Percentiles rank a stretch among this genome's conserved stretches.
These are phyloP conservation scores for Tuber magnatum DNA, from an alignment of 495 filamentous ascomycete genomes.

Conservation along the genomic window DNA sequence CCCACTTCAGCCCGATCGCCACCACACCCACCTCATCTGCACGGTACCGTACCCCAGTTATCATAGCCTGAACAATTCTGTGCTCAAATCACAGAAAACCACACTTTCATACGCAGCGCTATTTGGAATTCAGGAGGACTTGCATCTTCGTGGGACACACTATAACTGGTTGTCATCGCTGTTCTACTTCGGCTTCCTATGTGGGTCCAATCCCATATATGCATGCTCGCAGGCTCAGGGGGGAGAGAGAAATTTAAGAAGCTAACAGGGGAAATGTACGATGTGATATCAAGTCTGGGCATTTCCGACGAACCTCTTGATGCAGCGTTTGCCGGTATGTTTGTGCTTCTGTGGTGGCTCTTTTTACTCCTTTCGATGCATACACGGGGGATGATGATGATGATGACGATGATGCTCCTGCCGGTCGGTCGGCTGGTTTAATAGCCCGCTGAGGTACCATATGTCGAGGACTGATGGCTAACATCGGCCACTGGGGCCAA, in stretches of 20 bases:
- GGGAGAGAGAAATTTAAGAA: background rate
- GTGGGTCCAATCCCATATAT: background rate
- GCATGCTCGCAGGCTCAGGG: background rate
- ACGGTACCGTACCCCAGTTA: background rate
- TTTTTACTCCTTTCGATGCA: background rate
- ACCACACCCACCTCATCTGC: background rate
- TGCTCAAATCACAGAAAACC: slow-evolving; percentile 15
- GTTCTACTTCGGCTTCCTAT: slow-evolving; percentile 58
- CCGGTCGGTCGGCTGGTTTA: background rate
- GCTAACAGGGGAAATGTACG: background rate
- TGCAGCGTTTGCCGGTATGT: slow-evolving; percentile 54
- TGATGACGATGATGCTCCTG: background rate
- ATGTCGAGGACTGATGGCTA: background rate
- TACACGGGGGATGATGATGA: background rate
- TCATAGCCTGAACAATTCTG: background rate
- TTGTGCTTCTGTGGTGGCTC: background rate
- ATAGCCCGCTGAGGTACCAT: background rate
- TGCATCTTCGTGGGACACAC: slow-evolving; percentile 48
- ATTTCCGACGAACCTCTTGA: slow-evolving; percentile 49
- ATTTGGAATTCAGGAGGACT: slow-evolving; percentile 52
- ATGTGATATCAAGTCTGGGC: slow-evolving; percentile 36
- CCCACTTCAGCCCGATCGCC: background rate
- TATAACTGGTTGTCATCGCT: slow-evolving; percentile 56
- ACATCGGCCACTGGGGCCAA: slow-evolving; percentile 19
- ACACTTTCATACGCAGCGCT: slow-evolving; percentile 44